Base-by-base conservation (phyloP, 2,329 filamentous ascomycete species). In the Rhynchosporium graminicola region DNA sequence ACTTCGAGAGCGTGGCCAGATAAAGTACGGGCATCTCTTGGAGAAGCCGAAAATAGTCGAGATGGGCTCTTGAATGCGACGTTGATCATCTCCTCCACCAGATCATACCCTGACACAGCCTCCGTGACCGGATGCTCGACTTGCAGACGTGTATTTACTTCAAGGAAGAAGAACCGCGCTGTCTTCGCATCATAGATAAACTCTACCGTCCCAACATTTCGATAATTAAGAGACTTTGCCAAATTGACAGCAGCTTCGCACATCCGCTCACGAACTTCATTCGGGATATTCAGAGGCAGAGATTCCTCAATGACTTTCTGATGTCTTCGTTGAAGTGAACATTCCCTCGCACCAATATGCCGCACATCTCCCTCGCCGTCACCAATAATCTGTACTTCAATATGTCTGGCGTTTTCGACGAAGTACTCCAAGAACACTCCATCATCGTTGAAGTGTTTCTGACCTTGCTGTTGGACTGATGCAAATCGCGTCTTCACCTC, bases 401-500 rank as follows among this genome's bases (percentile, higher is more conserved):
- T 73, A 42, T 83, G 80, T 8, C 76, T 75, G 7, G 75, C 76
- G 4, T 68, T 68, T 42, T 77, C 69, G 26, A 81, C 71, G 67
- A 83, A 87, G 0, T 72, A 71, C 1, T 77, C 76, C 3, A 77
- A 76, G 63, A 82, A 81, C 59, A 61, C 33, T 8, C 62, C 51
- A n/a, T 56, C 38, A 31, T 61, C 52, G 8, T 61, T 61, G 59
- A 61, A 61, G 33, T 48, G 43, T 36, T 46, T 50, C 13, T 43
- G 43, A n/a, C 52, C 45, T 50, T 57, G 59, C 13, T 57, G 52
- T n/a, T 57, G 52, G 1, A 57, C 31, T 12, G 52, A 55, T 13
- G 54, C 57, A 74, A 89, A 89, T 75, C 20, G 75, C 74, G 12
- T 77, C 69, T 65, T 83, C 85, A 1, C 80, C 80, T 45, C 82